A percentile compares a stretch with the other conserved stretches of the same genome.
phyloP scores from a whole-genome alignment of 257 asterid genomes.

The Scutellaria baicalensis region DNA sequence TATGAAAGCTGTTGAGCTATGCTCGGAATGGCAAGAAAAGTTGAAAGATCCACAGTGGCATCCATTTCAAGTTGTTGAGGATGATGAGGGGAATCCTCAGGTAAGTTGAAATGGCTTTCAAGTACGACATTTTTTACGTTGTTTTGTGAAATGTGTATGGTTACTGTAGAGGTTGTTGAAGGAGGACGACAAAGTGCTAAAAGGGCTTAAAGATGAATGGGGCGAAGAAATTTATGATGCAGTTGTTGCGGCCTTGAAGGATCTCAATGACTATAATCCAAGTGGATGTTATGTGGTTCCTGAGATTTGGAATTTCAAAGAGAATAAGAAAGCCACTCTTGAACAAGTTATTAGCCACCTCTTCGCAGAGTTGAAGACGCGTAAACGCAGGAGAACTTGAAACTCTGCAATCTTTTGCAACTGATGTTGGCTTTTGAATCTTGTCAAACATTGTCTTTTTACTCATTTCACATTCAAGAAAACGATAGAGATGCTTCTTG shows the following conservation, averaged over 20 bases:
- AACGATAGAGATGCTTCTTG: no score
- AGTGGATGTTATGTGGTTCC: slow-evolving; percentile 31
- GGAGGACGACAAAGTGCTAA: slow-evolving; percentile 30
- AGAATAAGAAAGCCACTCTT: slow-evolving; percentile 30
- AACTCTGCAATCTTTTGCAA: no score
- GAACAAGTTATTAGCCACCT: slow-evolving; percentile 28
- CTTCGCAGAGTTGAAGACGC: slow-evolving; percentile 22
- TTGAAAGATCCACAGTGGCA: slow-evolving; percentile 6
- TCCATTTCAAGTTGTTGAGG: slow-evolving; percentile 21
- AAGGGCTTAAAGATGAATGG: slow-evolving; percentile 23
- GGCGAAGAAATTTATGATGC: slow-evolving; percentile 25
- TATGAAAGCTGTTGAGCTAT: slow-evolving; percentile 30
- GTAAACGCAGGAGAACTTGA: slow-evolving; percentile 29
- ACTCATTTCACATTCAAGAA: no score
- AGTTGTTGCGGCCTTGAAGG: slow-evolving; percentile 22
- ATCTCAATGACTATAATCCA: slow-evolving; percentile 26
- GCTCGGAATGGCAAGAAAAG: slow-evolving; percentile 52
- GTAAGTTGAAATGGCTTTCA: slow-evolving; percentile 11
- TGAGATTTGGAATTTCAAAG: slow-evolving; percentile 43
- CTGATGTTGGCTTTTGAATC: no score
- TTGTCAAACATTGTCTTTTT: no score
- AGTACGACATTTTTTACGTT: not conserved
- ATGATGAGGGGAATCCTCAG: slow-evolving; percentile 23
- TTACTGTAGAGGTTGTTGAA: slow-evolving; percentile 13
- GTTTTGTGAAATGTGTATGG: not conserved